phyloP scores from a whole-genome alignment of 2,329 filamentous ascomycete genomes.

The Mariannaea sp. region DNA sequence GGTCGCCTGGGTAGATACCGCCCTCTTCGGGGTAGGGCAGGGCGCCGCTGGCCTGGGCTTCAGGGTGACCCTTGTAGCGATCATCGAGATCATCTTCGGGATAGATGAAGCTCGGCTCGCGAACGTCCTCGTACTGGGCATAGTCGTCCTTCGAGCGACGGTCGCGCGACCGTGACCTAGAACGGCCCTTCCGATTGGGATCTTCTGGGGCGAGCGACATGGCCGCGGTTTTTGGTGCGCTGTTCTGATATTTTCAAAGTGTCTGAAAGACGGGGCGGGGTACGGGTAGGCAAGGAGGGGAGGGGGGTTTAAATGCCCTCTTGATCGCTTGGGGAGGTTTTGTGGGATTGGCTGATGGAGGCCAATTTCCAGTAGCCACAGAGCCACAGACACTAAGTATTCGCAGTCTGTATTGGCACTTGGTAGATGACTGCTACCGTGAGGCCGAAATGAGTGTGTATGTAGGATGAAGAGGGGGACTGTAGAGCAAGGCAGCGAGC shows the following conservation, averaged over 20 bases:
- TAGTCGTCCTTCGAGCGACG: constrained; percentile 41
- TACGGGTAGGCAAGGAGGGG: constrained; percentile 2
- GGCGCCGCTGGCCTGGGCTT: constrained; percentile 41
- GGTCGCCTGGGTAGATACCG: constrained; percentile 43
- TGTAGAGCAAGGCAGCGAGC: neutral
- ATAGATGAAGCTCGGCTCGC: constrained; percentile 50
- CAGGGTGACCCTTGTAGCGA: constrained; percentile 40
- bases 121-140: constrained; percentile 45
- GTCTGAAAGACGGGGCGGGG: constrained; percentile 3
- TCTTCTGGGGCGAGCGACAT: constrained; percentile 61
- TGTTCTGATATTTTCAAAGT: neutral
- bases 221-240: constrained; percentile 14
- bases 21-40: constrained; percentile 49
- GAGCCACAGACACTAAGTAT: too few relatives aligned
- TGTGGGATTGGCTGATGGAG: neutral
- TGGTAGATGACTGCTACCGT: constrained; percentile 1
- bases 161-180: constrained; percentile 52
- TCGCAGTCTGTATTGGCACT: too few relatives aligned
- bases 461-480: neutral
- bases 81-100: constrained; percentile 50
- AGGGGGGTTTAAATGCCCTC: too few relatives aligned
- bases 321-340: constrained; percentile 5
- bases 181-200: constrained; percentile 50
- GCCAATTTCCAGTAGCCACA: neutral
- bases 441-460: neutral